phyloP scores from a whole-genome alignment of 208 protist species.

The Trypanosomatidae sp. region DNA sequence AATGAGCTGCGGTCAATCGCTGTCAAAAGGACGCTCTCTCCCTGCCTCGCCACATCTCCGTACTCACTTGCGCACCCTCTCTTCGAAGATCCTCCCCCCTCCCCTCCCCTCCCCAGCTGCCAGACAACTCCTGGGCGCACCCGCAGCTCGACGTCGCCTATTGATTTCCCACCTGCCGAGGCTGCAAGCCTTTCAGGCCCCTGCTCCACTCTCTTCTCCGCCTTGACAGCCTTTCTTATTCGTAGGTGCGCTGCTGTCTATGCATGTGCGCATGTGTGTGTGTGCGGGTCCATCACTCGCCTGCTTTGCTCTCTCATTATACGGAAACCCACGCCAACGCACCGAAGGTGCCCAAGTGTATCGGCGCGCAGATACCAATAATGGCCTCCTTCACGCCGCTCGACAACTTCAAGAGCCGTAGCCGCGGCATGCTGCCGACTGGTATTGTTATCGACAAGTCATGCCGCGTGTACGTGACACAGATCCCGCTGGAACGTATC shows the following conservation, averaged over 20 bases:
- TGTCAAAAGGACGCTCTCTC: not conserved
- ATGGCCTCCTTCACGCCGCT: conserved; percentile 81
- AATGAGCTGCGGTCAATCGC: not conserved
- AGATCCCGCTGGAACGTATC: conserved; percentile 85
- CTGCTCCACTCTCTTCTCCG: not conserved
- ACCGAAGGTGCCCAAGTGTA: not conserved
- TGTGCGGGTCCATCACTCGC: not conserved
- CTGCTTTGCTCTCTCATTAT: not conserved
- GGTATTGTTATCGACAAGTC: conserved; percentile 87
- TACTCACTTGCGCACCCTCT: not conserved
- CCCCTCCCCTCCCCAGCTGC: not conserved
- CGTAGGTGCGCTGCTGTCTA: not conserved
- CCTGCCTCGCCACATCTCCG: not conserved
- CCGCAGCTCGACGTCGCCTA: not conserved
- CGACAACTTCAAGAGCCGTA: conserved; percentile 30
- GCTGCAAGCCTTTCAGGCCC: not conserved
- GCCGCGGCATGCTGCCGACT: conserved; percentile 31
- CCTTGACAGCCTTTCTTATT: not conserved
- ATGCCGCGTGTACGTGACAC: conserved; percentile 85
- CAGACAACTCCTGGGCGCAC: not conserved
- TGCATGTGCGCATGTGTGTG: not conserved
- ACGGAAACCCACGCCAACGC: not conserved
- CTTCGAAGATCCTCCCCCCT: not conserved
- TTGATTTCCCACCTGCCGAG: not conserved
- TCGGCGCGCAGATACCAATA: too few relatives aligned